phyloP scores from a whole-genome alignment of 225 moss, liverwort and hornwort genomes.

The Climacium dendroides region DNA sequence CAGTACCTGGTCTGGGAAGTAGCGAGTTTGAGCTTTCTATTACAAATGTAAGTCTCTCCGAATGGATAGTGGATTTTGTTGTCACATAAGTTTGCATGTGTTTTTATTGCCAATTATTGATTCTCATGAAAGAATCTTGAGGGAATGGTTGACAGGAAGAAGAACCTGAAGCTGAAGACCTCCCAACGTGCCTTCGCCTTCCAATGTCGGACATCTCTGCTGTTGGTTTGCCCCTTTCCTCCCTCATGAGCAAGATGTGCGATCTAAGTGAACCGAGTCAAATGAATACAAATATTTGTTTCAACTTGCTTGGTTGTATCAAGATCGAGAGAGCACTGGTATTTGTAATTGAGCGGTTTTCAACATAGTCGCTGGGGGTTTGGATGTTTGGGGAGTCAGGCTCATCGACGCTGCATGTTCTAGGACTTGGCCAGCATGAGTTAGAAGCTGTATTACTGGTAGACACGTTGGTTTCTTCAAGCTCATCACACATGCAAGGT shows the following conservation, averaged over 20 bases:
- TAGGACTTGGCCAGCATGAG: constrained; percentile 56
- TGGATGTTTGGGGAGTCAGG: constrained; percentile 20
- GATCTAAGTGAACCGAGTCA: background rate
- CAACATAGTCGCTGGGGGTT: background rate
- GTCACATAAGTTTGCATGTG: background rate
- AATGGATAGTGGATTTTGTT: background rate
- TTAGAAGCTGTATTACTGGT: constrained; percentile 52
- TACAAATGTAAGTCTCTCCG: constrained; percentile 22
- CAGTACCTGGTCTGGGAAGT: constrained; percentile 23
- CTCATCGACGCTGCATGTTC: constrained; percentile 52
- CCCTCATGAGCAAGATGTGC: background rate
- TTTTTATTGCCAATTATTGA: background rate
- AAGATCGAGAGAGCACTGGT: background rate
- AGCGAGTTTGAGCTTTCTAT: constrained; percentile 37
- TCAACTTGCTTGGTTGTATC: background rate
- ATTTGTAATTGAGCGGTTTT: background rate
- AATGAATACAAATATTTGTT: background rate
- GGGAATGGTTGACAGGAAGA: constrained; percentile 19
- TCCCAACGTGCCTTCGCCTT: constrained; percentile 6
- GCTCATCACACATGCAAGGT: constrained; percentile 10
- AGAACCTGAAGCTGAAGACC: constrained; percentile 21
- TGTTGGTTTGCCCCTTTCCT: constrained; percentile 25
- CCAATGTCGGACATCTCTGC: constrained; percentile 35
- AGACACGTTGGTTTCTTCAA: constrained; percentile 10
- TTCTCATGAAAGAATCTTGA: background rate